Evolutionary conservation across 192 early-diverging fungal genomes (phyloP).

Genomic region (Chytriomyces confervae): DNA sequence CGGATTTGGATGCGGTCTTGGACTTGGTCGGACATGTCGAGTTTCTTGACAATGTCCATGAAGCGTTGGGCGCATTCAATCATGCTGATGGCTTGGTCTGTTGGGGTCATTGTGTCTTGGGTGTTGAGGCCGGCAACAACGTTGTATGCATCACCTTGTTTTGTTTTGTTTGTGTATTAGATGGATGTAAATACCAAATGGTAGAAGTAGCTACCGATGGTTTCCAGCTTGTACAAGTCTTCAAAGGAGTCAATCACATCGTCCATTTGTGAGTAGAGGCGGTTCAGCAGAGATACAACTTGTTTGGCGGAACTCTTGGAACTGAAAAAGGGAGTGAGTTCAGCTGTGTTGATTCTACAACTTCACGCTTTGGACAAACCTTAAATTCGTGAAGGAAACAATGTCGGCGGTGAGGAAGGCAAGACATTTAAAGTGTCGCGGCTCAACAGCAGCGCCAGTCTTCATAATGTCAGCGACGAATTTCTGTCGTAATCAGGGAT

Average conservation of each 20-base stretch:
- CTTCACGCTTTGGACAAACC: neutral
- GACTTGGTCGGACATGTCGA: constrained; percentile 56
- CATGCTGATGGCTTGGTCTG: constrained; percentile 36
- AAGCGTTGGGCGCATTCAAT: constrained; percentile 48
- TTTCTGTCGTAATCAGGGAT: no score
- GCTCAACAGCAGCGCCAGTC: constrained; percentile 18
- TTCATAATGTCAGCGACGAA: constrained; percentile 1
- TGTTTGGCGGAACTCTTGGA: constrained; percentile 37
- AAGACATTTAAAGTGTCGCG: constrained; percentile 40
- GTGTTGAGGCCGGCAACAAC: constrained; percentile 47
- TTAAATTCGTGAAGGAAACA: constrained; percentile 48
- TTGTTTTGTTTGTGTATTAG: neutral
- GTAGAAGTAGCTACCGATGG: constrained; percentile 31
- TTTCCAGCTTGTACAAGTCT: constrained; percentile 52
- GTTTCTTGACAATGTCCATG: constrained; percentile 37
- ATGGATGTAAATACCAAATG: neutral
- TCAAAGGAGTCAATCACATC: constrained; percentile 46
- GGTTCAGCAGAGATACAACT: constrained; percentile 50
- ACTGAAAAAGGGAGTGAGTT: neutral
- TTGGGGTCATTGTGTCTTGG: constrained; percentile 17
- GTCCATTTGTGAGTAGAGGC: constrained; percentile 49
- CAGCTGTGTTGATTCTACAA: neutral
- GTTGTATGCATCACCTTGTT: constrained; percentile 43
- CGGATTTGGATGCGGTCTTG: constrained; percentile 39
- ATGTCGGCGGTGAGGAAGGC: constrained; percentile 42